phyloP scores from a whole-genome alignment of 495 filamentous ascomycete species.

The Neurospora sp. region DNA sequence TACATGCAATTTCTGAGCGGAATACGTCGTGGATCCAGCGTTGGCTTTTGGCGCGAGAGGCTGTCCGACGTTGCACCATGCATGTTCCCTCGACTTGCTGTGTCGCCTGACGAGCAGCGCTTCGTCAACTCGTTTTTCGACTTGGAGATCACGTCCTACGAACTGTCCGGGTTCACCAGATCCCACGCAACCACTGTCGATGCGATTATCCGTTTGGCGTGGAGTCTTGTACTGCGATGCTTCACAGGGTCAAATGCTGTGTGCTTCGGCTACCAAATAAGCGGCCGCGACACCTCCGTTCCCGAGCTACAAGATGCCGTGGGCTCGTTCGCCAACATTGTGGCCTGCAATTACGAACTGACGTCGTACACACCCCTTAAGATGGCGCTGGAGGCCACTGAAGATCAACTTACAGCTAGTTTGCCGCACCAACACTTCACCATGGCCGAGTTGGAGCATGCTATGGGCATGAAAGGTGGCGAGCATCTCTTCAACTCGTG shows the following conservation, averaged over 20 bases:
- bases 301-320: slow-evolving; percentile 27
- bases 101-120: slow-evolving; percentile 7
- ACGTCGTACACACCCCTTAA: slow-evolving; percentile 20
- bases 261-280: slow-evolving; percentile 34
- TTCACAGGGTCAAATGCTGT: slow-evolving; percentile 30
- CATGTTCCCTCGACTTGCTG: slow-evolving; percentile 27
- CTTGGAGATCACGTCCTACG: slow-evolving; percentile 25
- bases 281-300: slow-evolving; percentile 30
- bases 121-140: slow-evolving; percentile 28
- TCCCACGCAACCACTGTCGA: slow-evolving; percentile 22
- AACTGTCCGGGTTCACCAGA: slow-evolving; percentile 25
- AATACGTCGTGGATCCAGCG: slow-evolving; percentile 20
- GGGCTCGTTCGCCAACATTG: slow-evolving; percentile 33
- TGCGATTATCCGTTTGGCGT: slow-evolving; percentile 35
- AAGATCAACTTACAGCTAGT: slow-evolving; percentile 21
- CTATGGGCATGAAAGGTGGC: slow-evolving; percentile 29
- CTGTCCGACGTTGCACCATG: slow-evolving; percentile 25
- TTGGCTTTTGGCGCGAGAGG: slow-evolving; percentile 33
- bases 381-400: slow-evolving; percentile 22
- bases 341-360: slow-evolving; percentile 26
- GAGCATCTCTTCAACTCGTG: slow-evolving; percentile 36
- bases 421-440: slow-evolving; percentile 35
- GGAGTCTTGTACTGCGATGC: slow-evolving; percentile 34
- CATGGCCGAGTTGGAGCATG: slow-evolving; percentile 31
- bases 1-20: slow-evolving; percentile 28